phyloP scores from a whole-genome alignment of 2,329 filamentous ascomycete genomes.

The Aureobasidium mangrovei region DNA sequence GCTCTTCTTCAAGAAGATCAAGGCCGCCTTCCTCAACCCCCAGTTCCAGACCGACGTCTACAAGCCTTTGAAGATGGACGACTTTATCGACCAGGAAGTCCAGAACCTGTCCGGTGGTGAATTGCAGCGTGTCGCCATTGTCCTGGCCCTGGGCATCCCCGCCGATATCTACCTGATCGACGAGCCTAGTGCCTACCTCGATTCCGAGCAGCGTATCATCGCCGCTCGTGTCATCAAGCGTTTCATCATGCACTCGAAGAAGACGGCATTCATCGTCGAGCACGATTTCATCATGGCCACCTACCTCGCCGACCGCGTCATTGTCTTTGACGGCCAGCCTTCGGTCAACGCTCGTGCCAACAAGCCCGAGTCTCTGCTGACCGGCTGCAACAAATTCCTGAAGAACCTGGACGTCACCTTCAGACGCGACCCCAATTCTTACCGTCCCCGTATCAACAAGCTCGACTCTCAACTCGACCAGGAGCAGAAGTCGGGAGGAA shows the following conservation, averaged over 20 bases:
- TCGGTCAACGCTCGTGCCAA: constrained; percentile 84
- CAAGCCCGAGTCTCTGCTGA: constrained; percentile 80
- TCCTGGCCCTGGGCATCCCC: constrained; percentile 87
- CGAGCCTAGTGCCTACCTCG: constrained; percentile 93
- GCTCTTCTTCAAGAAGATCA: constrained; percentile 99
- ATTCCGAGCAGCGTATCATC: constrained; percentile 98
- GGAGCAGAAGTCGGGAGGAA: constrained; percentile 88
- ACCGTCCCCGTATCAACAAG: constrained; percentile 98
- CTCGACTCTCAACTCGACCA: constrained; percentile 89
- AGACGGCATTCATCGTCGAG: constrained; percentile 98
- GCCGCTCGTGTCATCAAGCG: constrained; percentile 97
- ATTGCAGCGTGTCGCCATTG: constrained; percentile 97
- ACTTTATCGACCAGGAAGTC: constrained; percentile 99
- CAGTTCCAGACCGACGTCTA: constrained; percentile 99
- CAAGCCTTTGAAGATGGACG: constrained; percentile 97
- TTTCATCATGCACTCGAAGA: constrained; percentile 99
- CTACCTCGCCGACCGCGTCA: constrained; percentile 82
- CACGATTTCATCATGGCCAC: constrained; percentile 99
- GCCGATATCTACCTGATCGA: constrained; percentile 99
- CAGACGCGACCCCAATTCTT: constrained; percentile 94
- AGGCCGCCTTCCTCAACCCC: constrained; percentile 87
- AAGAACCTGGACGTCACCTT: constrained; percentile 97
- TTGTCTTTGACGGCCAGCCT: constrained; percentile 93
- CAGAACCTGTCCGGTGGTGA: constrained; percentile 99
- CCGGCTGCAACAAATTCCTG: constrained; percentile 92